These are phyloP conservation scores for Elsinoe necatrix DNA, from an alignment of 2,329 filamentous ascomycete genomes.

Conservation along the genomic window DNA sequence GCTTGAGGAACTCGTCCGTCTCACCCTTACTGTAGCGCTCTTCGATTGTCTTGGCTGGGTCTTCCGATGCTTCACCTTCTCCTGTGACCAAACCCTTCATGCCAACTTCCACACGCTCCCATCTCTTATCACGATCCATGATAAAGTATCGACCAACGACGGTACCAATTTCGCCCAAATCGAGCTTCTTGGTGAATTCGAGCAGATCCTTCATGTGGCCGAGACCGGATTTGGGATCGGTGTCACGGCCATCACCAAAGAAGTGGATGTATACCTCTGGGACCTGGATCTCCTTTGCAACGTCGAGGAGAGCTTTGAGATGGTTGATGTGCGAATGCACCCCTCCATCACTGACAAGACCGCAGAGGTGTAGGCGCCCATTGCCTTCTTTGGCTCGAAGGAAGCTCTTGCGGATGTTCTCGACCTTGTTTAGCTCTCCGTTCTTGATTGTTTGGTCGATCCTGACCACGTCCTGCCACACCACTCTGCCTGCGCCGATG, in stretches of 20 bases:
- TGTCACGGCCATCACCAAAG: conserved; percentile 96
- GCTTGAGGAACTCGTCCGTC: conserved; percentile 96
- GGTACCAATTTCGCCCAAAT: conserved; percentile 78
- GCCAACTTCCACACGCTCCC: conserved; percentile 87
- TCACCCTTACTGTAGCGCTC: conserved; percentile 80
- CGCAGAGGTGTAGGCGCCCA: conserved; percentile 83
- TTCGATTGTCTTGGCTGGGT: conserved; percentile 79
- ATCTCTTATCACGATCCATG: conserved; percentile 99
- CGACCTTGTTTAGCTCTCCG: conserved; percentile 64
- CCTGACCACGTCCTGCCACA: conserved; percentile 87
- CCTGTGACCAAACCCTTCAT: conserved; percentile 78
- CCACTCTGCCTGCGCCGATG: conserved; percentile 92
- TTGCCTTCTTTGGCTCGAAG: conserved; percentile 75
- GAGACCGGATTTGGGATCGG: conserved; percentile 87
- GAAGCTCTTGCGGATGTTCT: conserved; percentile 70
- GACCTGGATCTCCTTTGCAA: conserved; percentile 79
- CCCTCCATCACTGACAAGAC: conserved; percentile 89
- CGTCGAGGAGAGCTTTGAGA: conserved; percentile 75
- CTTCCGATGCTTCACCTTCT: conserved; percentile 75
- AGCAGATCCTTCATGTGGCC: conserved; percentile 83
- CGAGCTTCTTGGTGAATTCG: conserved; percentile 72
- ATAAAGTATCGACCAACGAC: conserved; percentile 94
- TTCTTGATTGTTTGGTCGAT: conserved; percentile 92
- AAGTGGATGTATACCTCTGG: conserved; percentile 97
- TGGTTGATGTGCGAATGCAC: conserved; percentile 96